A percentile compares a stretch with the other conserved stretches of the same genome.
Evolutionary conservation across 1,139 yeast genomes (phyloP).

Genomic region (Ogataea hybrid): DNA sequence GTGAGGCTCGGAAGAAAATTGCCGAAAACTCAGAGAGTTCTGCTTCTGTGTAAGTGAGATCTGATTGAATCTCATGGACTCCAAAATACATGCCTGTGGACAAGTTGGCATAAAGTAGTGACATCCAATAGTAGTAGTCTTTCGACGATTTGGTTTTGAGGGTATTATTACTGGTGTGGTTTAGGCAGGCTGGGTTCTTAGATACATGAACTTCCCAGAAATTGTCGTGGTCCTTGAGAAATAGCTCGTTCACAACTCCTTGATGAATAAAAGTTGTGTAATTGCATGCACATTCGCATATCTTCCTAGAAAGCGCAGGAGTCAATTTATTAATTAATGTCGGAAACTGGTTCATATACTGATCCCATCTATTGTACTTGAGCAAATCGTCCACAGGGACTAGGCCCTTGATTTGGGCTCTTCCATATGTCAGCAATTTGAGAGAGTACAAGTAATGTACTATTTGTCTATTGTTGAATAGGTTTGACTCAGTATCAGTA

Average conservation of each 20-base stretch:
- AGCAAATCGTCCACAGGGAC: slow-evolving; percentile 16
- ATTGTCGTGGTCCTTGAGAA: slow-evolving; percentile 21
- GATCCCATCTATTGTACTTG: slow-evolving; percentile 11
- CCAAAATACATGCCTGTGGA: slow-evolving; percentile 24
- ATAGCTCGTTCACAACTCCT: slow-evolving; percentile 20
- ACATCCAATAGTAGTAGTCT: slow-evolving; percentile 26
- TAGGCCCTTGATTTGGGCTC: slow-evolving; percentile 21
- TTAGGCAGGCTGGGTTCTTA: slow-evolving; percentile 9
- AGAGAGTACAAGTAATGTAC: slow-evolving; percentile 22
- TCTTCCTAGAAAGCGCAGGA: slow-evolving; percentile 8
- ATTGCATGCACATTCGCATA: slow-evolving; percentile 23
- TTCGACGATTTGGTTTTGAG: slow-evolving; percentile 11
- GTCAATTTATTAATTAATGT: slow-evolving; percentile 9
- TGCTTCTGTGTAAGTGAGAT: slow-evolving; percentile 9
- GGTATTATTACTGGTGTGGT: slow-evolving; percentile 8
- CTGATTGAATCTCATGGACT: slow-evolving; percentile 12
- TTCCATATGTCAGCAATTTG: slow-evolving; percentile 21
- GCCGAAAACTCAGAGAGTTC: slow-evolving; percentile 16
- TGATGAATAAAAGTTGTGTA: slow-evolving; percentile 25
- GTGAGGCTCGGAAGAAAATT: slow-evolving; percentile 21
- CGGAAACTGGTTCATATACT: slow-evolving; percentile 8
- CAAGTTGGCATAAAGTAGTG: slow-evolving; percentile 21
- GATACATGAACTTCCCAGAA: slow-evolving; percentile 18
- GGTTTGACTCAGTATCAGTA: slow-evolving; percentile 1
- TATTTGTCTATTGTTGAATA: slow-evolving; percentile 13